These are phyloP conservation scores for Curvularia hawaiiensis DNA, from an alignment of 2,329 filamentous ascomycete genomes.

Conservation along the genomic window DNA sequence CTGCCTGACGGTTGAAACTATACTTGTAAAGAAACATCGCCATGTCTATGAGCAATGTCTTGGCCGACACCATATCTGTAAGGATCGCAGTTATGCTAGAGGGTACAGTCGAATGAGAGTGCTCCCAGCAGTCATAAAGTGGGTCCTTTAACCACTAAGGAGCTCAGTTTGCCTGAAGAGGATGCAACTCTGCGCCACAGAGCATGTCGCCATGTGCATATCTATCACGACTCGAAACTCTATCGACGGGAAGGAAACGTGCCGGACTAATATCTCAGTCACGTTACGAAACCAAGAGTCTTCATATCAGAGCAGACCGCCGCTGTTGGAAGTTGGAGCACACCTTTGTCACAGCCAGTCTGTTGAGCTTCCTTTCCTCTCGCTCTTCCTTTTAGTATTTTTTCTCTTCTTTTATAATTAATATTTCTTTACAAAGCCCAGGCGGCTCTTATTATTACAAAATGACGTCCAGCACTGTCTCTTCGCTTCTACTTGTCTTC, in stretches of 20 bases:
- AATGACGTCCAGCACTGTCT: conserved; percentile 47
- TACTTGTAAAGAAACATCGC: conserved; percentile 26
- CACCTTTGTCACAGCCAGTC: conserved; percentile 37
- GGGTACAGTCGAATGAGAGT: conserved; percentile 17
- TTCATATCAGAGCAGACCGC: conserved; percentile 33
- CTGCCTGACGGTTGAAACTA: conserved; percentile 36
- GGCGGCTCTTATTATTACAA: conserved; percentile 36
- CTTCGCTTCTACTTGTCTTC: conserved; percentile 36
- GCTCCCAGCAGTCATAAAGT: neutral
- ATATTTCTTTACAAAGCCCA: conserved; percentile 34
- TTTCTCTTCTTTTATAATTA: conserved; percentile 14
- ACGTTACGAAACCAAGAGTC: conserved; percentile 15
- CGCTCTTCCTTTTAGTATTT: conserved; percentile 26
- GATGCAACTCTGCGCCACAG: conserved; percentile 5
- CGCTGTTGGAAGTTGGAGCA: conserved; percentile 10
- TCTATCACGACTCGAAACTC: conserved; percentile 14
- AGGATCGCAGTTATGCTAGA: conserved; percentile 19
- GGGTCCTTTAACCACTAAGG: neutral
- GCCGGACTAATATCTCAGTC: conserved; percentile 11
- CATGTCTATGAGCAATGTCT: conserved; percentile 25
- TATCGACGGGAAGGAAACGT: conserved; percentile 9
- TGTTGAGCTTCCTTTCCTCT: conserved; percentile 34
- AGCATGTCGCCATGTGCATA: conserved; percentile 5
- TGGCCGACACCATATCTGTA: conserved; percentile 34
- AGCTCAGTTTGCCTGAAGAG: conserved; percentile 15